Evolutionary conservation across 495 filamentous ascomycete species (phyloP).

Genomic region (Neurospora tetrasperma): DNA sequence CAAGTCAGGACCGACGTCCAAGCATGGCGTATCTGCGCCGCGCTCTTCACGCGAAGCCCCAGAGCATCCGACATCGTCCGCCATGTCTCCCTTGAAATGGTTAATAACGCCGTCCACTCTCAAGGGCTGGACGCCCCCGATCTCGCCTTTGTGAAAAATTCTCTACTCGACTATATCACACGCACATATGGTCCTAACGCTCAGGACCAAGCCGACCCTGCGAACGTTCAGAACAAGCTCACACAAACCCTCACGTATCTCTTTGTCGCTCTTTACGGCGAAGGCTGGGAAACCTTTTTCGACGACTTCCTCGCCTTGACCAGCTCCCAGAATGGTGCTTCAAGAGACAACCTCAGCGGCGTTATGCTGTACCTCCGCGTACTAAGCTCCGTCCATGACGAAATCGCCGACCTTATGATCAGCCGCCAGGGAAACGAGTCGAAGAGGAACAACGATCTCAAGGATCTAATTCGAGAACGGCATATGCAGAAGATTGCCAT

Average conservation of each 20-base stretch:
- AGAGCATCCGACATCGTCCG: conserved; percentile 73
- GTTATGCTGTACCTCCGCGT: conserved; percentile 83
- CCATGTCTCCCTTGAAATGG: conserved; percentile 75
- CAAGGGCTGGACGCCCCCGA: conserved; percentile 58
- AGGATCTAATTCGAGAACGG: conserved; percentile 73
- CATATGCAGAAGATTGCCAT: conserved; percentile 77
- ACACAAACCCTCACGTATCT: conserved; percentile 89
- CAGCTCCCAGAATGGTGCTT: conserved; percentile 38
- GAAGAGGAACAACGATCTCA: conserved; percentile 71
- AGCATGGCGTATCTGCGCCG: conserved; percentile 78
- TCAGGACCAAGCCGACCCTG: conserved; percentile 48
- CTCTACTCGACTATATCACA: conserved; percentile 64
- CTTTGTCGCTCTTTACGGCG: conserved; percentile 73
- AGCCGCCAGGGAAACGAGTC: conserved; percentile 62
- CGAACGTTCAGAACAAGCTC: conserved; percentile 89
- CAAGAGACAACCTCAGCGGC: conserved; percentile 59
- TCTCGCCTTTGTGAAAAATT: conserved; percentile 61
- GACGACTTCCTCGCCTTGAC: conserved; percentile 74
- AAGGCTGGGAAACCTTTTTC: conserved; percentile 77
- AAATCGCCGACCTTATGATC: conserved; percentile 89
- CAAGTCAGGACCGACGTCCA: conserved; percentile 66
- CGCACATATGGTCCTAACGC: conserved; percentile 55
- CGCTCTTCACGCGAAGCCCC: conserved; percentile 76
- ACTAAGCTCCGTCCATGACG: conserved; percentile 82
- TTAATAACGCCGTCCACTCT: conserved; percentile 78